Evolutionary conservation across 306 rosid species (phyloP).

Genomic region (Abrus pulchellus): DNA sequence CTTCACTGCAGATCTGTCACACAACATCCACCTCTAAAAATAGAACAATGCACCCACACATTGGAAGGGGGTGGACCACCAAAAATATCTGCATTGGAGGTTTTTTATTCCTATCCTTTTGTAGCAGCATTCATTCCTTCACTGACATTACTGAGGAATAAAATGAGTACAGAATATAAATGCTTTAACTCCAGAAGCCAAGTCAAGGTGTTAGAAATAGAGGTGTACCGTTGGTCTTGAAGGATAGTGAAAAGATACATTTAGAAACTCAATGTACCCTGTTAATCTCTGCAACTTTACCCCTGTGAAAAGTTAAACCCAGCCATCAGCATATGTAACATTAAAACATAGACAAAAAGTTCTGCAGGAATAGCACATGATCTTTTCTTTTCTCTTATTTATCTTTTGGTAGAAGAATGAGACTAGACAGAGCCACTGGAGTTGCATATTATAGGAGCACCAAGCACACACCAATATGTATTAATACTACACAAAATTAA

Average conservation of each 20-base stretch:
- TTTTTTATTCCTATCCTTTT: conserved; percentile 29
- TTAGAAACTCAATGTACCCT: conserved; percentile 76
- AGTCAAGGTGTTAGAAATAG: conserved; percentile 39
- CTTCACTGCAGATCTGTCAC: conserved; percentile 28
- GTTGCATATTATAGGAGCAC: conserved; percentile 13
- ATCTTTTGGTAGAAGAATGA: neutral
- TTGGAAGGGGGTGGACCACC: neutral
- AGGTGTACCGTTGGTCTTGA: conserved; percentile 81
- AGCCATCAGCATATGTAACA: conserved; percentile 41
- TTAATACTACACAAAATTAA: neutral
- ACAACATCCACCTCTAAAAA: conserved; percentile 12
- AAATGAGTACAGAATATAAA: conserved; percentile 12
- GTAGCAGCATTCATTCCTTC: conserved; percentile 42
- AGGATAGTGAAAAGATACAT: conserved; percentile 84
- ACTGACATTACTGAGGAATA: conserved; percentile 13
- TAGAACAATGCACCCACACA: neutral
- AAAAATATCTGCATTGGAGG: conserved; percentile 13
- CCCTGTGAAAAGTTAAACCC: conserved; percentile 63
- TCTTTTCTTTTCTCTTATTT: conserved; percentile 14
- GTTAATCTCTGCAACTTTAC: conserved; percentile 64
- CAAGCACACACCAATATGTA: conserved; percentile 4
- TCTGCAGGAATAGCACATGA: conserved; percentile 24
- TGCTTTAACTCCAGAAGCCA: conserved; percentile 31
- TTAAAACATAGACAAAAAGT: conserved; percentile 25
- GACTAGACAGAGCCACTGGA: conserved; percentile 26